A percentile compares a stretch with the other conserved stretches of the same genome.
Conservation (phyloP, 108 stramenopile genomes). For the Nannochloropsis gaditana region DNA sequence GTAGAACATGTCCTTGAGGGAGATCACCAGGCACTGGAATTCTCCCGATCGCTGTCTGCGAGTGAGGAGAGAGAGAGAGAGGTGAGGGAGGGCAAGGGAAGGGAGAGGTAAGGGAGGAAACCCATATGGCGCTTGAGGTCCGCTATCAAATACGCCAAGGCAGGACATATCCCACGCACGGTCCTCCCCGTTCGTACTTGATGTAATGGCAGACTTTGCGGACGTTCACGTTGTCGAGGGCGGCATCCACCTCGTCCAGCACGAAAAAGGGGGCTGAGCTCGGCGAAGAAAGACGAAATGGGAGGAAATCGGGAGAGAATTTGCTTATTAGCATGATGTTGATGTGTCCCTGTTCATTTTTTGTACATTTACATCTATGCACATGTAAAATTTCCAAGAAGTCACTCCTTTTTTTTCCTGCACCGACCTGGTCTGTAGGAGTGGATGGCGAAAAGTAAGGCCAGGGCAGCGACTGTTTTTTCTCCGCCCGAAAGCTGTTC, state of each 20-base stretch:
- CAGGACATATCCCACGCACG: too few relatives aligned
- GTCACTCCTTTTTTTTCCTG: not conserved
- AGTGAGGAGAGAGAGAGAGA: not conserved
- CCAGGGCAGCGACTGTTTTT: slow-evolving; percentile 96
- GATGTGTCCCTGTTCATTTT: not conserved
- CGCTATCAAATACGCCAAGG: too few relatives aligned
- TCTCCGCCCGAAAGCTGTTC: slow-evolving; percentile 99
- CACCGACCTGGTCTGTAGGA: slow-evolving; percentile 52
- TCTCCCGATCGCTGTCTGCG: slow-evolving; percentile 61
- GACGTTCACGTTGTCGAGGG: slow-evolving; percentile 82
- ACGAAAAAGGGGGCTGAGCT: slow-evolving; percentile 64
- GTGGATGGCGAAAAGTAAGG: slow-evolving; percentile 96
- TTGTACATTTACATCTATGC: not conserved
- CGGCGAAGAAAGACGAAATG: not conserved
- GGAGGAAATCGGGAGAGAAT: not conserved
- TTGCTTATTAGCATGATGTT: not conserved
- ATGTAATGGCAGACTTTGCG: slow-evolving; percentile 94
- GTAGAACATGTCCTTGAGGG: slow-evolving; percentile 72
- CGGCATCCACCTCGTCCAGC: slow-evolving; percentile 89
- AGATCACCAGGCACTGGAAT: slow-evolving; percentile 98
- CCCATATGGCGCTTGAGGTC: too few relatives aligned
- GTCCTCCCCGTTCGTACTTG: slow-evolving; percentile 27
- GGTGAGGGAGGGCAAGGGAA: not conserved
- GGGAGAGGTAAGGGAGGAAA: not conserved
- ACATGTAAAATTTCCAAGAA: not conserved